Base-by-base conservation (phyloP, 176 grass and related monocot species). In the Typha latifolia region DNA sequence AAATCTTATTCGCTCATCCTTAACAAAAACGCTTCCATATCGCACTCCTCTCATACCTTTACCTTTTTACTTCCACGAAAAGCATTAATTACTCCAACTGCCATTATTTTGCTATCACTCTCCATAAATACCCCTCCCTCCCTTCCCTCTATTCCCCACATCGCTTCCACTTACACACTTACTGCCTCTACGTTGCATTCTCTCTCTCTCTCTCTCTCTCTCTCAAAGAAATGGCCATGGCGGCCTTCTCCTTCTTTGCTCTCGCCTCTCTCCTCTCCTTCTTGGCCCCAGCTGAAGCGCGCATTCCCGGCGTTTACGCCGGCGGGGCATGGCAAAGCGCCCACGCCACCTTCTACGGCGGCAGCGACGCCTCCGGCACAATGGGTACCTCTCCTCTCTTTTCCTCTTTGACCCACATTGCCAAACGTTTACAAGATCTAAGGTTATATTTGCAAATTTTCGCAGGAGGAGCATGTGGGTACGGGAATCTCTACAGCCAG, bases 311-410 rank as follows among this genome's bases (percentile, higher is more conserved):
- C 53, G 77, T 74, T 32, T 95, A 88, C 76, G 7, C 52, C 26
- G 80, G 84, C 71, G 77, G 77, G 13, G 26, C 6, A 51, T 96
- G 91, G 91, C 82, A 91, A 84, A 63, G 67, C 49, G 84, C 91
- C 48, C 91, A 96, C 71, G 91, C 91, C 66, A 96, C 91, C 24
- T 96, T 96, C 87, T 96, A 96, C 74, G 91, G 91, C 61, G 91
- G 91, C 4, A 83, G 91, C 73, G 91, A 96, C 63, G 91, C 87
- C 19, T 96, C 91, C 14, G 91, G 91, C 63, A 82, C 80, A 2
- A 82, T 82, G 80, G 80, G 78, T 77, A 59, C 32, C 11, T 48
- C 23, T 31, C 16, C 47, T 16, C 13, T 47, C 29, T 31, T 24
- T 65, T 7, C 29, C 12, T 47, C 12, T 5, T 29, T 3, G n/a